These are phyloP conservation scores for Metarhizium robertsii DNA, from an alignment of 2,329 filamentous ascomycete genomes.

Conservation along the genomic window DNA sequence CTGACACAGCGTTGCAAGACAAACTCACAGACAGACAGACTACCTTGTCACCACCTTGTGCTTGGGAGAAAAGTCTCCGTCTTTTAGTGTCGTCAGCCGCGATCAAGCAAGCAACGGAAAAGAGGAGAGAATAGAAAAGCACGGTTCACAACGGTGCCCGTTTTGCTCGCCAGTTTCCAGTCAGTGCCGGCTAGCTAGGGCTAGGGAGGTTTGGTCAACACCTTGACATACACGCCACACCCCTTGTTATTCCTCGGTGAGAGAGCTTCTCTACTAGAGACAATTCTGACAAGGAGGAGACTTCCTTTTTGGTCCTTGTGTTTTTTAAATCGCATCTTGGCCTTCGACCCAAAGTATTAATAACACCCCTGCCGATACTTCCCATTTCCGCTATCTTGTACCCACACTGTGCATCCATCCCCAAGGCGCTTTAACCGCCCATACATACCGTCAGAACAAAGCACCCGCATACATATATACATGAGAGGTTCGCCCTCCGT, in stretches of 20 bases:
- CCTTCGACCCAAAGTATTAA: not conserved
- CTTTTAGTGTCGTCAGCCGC: not conserved
- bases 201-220: not conserved
- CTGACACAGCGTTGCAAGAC: not conserved
- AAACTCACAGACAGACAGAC: not conserved
- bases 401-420: not conserved
- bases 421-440: not conserved
- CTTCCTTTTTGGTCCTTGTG: not conserved
- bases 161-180: not conserved
- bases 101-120: not conserved
- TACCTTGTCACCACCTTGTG: not conserved
- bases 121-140: not conserved
- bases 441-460: conserved; percentile 1
- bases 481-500: conserved; percentile 8
- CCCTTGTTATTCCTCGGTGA: not conserved
- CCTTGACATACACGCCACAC: not conserved
- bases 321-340: not conserved
- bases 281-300: not conserved
- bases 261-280: not conserved
- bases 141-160: not conserved
- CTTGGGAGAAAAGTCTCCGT: not conserved
- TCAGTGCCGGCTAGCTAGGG: too few relatives aligned
- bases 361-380: not conserved
- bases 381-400: not conserved
- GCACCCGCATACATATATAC: conserved; percentile 9